A percentile compares a stretch with the other conserved stretches of the same genome.
Conservation (phyloP, 2,329 filamentous ascomycete species). For the Colletotrichum neosansevieriae region DNA sequence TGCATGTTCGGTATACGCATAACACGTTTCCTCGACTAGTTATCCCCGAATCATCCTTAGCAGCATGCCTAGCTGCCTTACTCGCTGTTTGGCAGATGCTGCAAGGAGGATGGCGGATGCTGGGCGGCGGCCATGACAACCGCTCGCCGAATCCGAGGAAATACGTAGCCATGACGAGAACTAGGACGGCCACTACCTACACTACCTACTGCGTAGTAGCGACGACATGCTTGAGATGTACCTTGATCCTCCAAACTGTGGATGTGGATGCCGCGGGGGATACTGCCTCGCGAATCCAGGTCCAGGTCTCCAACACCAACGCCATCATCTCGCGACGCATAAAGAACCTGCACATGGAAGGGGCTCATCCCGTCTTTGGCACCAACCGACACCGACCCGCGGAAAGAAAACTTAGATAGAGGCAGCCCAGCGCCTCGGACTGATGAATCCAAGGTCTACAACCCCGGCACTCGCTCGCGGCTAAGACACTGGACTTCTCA, state of each 20-base stretch:
- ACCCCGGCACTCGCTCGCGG: neutral
- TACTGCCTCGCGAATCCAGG: neutral
- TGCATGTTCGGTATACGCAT: too few species aligned
- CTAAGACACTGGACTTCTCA: neutral
- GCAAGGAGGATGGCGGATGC: slow-evolving; percentile 1
- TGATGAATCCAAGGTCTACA: neutral
- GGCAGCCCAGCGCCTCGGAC: slow-evolving; percentile 4
- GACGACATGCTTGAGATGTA: slow-evolving; percentile 22
- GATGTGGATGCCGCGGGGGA: slow-evolving; percentile 28
- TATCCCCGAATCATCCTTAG: neutral
- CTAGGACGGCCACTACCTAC: neutral
- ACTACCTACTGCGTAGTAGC: too few species aligned
- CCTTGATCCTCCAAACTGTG: slow-evolving; percentile 6
- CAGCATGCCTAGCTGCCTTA: neutral
- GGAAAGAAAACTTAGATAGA: slow-evolving; percentile 18
- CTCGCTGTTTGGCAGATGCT: neutral
- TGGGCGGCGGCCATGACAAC: slow-evolving; percentile 8
- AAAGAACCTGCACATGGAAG: slow-evolving; percentile 34
- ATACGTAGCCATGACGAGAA: slow-evolving; percentile 30
- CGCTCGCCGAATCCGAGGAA: slow-evolving; percentile 10
- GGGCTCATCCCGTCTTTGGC: slow-evolving; percentile 33
- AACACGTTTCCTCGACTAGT: slow-evolving; percentile 7
- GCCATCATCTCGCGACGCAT: slow-evolving; percentile 20
- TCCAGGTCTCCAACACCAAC: slow-evolving; percentile 3
- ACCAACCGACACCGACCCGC: neutral